Evolutionary conservation across 2,329 filamentous ascomycete species (phyloP).

Genomic region (Coniochaeta sp.): DNA sequence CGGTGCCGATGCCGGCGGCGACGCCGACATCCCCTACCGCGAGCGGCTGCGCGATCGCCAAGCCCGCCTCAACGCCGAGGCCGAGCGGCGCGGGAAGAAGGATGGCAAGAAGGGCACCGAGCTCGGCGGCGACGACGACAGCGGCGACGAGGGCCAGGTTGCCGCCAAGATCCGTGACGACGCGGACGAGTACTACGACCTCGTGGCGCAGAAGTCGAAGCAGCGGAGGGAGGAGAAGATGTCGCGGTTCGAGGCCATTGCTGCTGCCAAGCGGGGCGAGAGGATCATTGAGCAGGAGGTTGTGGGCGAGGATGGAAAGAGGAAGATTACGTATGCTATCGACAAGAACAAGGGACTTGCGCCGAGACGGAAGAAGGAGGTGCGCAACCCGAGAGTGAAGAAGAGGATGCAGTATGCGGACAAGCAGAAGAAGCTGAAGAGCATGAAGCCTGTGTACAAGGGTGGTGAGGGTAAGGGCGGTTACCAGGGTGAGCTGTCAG

Average conservation of each 20-base stretch:
- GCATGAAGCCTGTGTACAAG: conserved; percentile 78
- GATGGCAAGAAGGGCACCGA: conserved; percentile 55
- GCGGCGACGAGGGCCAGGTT: conserved; percentile 53
- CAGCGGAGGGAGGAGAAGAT: conserved; percentile 69
- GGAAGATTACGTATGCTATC: conserved; percentile 88
- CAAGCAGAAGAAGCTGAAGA: conserved; percentile 94
- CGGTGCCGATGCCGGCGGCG: conserved; percentile 68
- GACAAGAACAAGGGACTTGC: conserved; percentile 96
- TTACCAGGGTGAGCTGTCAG: conserved; percentile 86
- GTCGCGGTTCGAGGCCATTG: conserved; percentile 46
- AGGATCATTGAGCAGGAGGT: conserved; percentile 58
- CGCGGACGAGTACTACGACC: conserved; percentile 79
- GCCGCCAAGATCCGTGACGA: conserved; percentile 42
- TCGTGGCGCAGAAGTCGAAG: conserved; percentile 63
- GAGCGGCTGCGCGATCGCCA: conserved; percentile 83
- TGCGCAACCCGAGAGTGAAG: conserved; percentile 92
- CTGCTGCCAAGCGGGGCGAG: conserved; percentile 55
- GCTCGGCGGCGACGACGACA: conserved; percentile 45
- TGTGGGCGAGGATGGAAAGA: conserved; percentile 76
- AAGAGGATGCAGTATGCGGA: conserved; percentile 94
- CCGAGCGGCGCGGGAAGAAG: conserved; percentile 71
- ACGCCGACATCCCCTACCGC: conserved; percentile 77
- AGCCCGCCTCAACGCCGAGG: conserved; percentile 79
- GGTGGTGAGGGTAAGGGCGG: conserved; percentile 76
- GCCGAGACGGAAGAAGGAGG: conserved; percentile 86